Conservation (phyloP, 2,329 filamentous ascomycete genomes). For the Fusarium fujikuroi region DNA sequence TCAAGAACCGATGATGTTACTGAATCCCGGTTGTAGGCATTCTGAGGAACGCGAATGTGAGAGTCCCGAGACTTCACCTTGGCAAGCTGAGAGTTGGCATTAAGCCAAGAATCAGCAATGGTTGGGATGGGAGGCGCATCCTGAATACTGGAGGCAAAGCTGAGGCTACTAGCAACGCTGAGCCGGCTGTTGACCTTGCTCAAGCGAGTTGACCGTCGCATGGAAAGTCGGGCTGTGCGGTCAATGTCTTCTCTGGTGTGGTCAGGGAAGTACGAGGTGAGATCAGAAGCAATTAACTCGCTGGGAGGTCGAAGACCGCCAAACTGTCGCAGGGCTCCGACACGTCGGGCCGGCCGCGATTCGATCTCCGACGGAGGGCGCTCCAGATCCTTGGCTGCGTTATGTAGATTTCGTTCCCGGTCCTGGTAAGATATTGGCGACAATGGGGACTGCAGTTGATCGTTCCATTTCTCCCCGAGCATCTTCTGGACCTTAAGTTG, state of each 20-base stretch:
- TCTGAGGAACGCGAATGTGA: constrained; percentile 55
- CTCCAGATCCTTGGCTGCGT: constrained; percentile 67
- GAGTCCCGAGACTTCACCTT: constrained; percentile 58
- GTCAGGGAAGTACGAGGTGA: constrained; percentile 97
- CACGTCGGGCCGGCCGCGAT: constrained; percentile 57
- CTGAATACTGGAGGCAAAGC: constrained; percentile 89
- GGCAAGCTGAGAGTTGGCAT: constrained; percentile 53
- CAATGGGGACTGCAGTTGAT: constrained; percentile 82
- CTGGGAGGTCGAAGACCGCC: constrained; percentile 93
- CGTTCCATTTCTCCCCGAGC: constrained; percentile 86
- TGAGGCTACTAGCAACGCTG: constrained; percentile 92
- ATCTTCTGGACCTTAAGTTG: constrained; percentile 90
- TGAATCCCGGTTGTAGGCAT: constrained; percentile 78
- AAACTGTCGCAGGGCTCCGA: constrained; percentile 77
- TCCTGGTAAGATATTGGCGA: constrained; percentile 82
- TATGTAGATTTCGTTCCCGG: constrained; percentile 73
- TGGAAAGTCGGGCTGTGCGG: constrained; percentile 90
- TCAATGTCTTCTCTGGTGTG: constrained; percentile 95
- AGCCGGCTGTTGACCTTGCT: constrained; percentile 93
- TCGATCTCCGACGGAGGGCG: constrained; percentile 63
- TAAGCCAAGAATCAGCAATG: constrained; percentile 94
- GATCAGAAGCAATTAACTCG: constrained; percentile 95
- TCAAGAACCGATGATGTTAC: constrained; percentile 89
- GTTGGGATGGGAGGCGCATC: constrained; percentile 96
- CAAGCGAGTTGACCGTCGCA: constrained; percentile 87